Conservation (phyloP, 768 basidiomycete species). For the Cyathus striatus region DNA sequence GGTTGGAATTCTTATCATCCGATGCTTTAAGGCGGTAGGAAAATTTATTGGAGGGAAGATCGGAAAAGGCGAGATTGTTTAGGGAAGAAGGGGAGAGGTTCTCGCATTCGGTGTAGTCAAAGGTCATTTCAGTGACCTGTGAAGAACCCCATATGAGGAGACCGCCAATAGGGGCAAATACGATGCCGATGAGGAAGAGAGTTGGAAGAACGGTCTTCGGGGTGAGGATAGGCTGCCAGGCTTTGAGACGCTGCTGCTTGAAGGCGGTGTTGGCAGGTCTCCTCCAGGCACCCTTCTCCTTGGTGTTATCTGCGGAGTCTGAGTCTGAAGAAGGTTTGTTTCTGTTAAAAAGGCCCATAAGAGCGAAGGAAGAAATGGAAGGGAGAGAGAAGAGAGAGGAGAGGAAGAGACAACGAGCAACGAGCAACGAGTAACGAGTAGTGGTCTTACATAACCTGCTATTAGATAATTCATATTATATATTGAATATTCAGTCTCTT, state of each 20-base stretch:
- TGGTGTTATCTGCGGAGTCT: conserved; percentile 53
- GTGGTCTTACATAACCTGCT: too few species aligned
- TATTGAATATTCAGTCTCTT: too few species aligned
- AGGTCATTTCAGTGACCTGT: conserved; percentile 86
- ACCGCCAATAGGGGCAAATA: conserved; percentile 96
- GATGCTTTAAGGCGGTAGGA: conserved; percentile 56
- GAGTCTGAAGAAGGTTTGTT: conserved; percentile 37
- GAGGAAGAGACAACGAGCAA: not conserved
- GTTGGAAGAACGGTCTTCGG: conserved; percentile 97
- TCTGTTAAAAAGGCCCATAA: conserved; percentile 58
- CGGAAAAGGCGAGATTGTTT: conserved; percentile 30
- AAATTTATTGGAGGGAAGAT: conserved; percentile 65
- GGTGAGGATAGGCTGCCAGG: conserved; percentile 99
- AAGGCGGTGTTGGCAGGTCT: conserved; percentile 94
- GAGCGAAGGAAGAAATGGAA: conserved; percentile 5
- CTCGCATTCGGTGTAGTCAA: conserved; percentile 95
- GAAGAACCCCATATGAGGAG: conserved; percentile 85
- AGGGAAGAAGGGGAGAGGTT: conserved; percentile 41
- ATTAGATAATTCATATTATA: too few species aligned
- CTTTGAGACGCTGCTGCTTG: conserved; percentile 98
- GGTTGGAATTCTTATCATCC: conserved; percentile 47
- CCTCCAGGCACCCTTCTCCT: conserved; percentile 83
- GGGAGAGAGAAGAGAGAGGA: conserved; percentile 1
- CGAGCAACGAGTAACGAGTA: too few species aligned
- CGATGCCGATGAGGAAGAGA: conserved; percentile 87